A percentile compares a stretch with the other conserved stretches of the same genome.
phyloP scores from a whole-genome alignment of 2,329 filamentous ascomycete species.

The Dothistroma septosporum region DNA sequence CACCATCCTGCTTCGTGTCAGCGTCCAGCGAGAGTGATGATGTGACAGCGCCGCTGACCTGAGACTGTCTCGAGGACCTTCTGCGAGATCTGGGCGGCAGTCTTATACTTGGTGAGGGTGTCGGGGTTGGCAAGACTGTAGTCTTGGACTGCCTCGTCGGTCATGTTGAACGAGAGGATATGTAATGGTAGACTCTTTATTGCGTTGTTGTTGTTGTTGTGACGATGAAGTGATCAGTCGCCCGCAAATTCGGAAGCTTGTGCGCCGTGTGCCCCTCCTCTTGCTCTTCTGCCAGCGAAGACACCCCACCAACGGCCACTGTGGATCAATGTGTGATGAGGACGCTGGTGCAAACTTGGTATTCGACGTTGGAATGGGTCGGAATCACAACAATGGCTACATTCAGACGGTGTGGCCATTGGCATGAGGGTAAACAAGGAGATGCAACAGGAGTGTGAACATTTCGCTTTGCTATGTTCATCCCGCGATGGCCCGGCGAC shows the following conservation, averaged over 20 bases:
- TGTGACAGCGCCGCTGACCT: constrained; percentile 42
- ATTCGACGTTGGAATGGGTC: neutral
- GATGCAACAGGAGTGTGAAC: too few relatives aligned
- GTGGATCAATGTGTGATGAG: neutral
- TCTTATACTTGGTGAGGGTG: constrained; percentile 94
- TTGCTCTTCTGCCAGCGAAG: neutral
- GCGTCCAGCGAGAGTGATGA: constrained; percentile 4
- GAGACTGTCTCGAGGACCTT: constrained; percentile 85
- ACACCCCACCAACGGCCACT: neutral
- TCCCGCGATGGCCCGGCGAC: too few relatives aligned
- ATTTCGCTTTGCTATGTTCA: too few relatives aligned
- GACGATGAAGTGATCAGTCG: too few relatives aligned
- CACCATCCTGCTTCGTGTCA: constrained; percentile 53
- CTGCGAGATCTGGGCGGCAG: constrained; percentile 88
- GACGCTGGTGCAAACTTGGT: too few relatives aligned
- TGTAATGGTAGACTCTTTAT: neutral
- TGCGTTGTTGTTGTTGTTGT: neutral
- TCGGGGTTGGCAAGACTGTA: constrained; percentile 38
- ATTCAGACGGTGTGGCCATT: neutral
- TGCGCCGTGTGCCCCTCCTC: neutral
- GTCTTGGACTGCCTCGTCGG: constrained; percentile 32
- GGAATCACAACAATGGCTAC: neutral
- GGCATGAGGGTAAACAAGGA: too few relatives aligned
- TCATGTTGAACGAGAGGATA: constrained; percentile 20
- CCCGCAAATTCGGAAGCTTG: neutral